Evolutionary conservation across 1,284 basidiomycete species (phyloP), one percentile per base, ranked within the genome.

Genomic region (Cutaneotrichosporon spelunceum): DNA sequence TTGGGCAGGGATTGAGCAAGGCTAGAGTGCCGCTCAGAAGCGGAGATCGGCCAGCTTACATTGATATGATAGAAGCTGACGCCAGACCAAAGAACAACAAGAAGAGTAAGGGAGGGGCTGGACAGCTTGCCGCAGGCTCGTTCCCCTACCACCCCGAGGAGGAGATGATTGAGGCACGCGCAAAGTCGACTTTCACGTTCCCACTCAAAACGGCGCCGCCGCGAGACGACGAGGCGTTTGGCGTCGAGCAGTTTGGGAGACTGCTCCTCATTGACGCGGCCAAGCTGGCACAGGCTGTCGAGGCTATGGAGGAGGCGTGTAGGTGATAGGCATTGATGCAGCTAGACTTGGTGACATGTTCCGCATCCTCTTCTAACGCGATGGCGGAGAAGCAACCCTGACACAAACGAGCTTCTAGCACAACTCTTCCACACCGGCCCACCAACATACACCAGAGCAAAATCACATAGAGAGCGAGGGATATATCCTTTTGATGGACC

Each of bases 81-180:
- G 7, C 1, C 49, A 59, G 54, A 21, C 21, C 34, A 29, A 64
- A 61, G 36, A 39, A 27, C 11, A 61, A 55, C 53, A 66, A 63
- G 26, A 81, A 71, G 66, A 74, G 78, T 79, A 67, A 72, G 75
- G 65, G 64, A 62, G 50, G 72, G 66, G 49, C 67, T 67, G 45
- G 63, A 65, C 52, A 68, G 69, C 53, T 66, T 68, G 24, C 66
- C 66, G 24, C 79, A 6, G 76, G 78, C 24, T 72, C 71, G 23
- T 89, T 87, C 70, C 80, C 85, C 0, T 94, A 91, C 80, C 93
- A 96, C 73, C 87, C 89, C 0, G 93, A 96, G 75, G 93, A 95
- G 76, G 87, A 88, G 55, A 81, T 82, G 57, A 86, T 92, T 54
- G 83, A 84, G 65, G 79, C 92, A 87, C 79, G 84, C 58, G 85